Evolutionary conservation across 192 early-diverging fungal species (phyloP), one percentile per base, ranked within the genome.

Genomic region (Helicostylum pulchrum): DNA sequence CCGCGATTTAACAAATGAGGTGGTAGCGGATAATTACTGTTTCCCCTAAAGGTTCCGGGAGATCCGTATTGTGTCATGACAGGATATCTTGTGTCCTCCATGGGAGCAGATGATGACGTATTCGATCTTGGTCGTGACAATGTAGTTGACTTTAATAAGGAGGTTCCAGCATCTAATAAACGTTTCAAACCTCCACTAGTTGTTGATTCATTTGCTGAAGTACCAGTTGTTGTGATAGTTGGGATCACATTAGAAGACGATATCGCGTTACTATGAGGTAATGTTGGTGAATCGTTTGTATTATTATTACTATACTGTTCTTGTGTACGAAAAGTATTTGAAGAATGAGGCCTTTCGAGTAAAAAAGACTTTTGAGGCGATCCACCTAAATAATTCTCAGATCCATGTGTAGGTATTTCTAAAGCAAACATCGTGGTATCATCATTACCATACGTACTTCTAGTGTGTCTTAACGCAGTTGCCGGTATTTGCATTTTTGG

Each of bases 401-500:
- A 48, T 12, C 17, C 58, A 46, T 36, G 53, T 1, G 57, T 23
- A 7, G 67, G 53, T 12, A 70, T 62, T 48, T 70, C 68, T 51
- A 70, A 62, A 21, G 68, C 68, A 15, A 70, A 39, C 8, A 70
- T 72, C 3, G 70, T 63, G 9, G 65, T 59, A 54, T 53, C 63
- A 47, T 60, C 65, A 30, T 51, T 66, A 11, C 73, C 76, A 66
- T 66, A 75, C 15, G 47, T 64, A 50, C 53, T 63, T 17, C 46
- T 56, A 21, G 58, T 44, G 31, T 67, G 64, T 30, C 71, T 76
- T 10, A 73, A 31, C n/a, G 71, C 71, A 2, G 65, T 70, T 14
- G 72, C 65, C 5, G 64, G 71, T 10, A 77, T 77, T 51, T 73
- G 64, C 67, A 77, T 67, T 15, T 66, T 53, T 11, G 73, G 71